Percentiles rank a stretch among this genome's conserved stretches.
Evolutionary conservation across 2,329 filamentous ascomycete species (phyloP).

Genomic region (Exophiala aquamarina): DNA sequence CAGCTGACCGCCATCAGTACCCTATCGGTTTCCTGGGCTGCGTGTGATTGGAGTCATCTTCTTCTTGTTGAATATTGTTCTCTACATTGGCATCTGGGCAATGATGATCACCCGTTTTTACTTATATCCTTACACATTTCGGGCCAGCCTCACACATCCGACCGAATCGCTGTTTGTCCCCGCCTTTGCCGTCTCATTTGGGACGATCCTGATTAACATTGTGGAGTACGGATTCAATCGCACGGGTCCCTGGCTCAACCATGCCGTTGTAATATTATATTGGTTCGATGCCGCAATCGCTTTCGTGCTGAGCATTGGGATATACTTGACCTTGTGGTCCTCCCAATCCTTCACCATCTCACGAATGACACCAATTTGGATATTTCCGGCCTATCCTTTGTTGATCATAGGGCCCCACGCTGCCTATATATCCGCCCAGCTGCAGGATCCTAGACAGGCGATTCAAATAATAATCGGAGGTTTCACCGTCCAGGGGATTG

Average conservation of each 20-base stretch:
- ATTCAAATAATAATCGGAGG: constrained; percentile 61
- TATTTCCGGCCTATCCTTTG: constrained; percentile 81
- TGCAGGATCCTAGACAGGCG: constrained; percentile 40
- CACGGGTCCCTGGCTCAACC: constrained; percentile 61
- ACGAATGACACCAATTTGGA: constrained; percentile 85
- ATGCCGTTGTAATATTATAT: constrained; percentile 65
- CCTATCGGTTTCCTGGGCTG: constrained; percentile 57
- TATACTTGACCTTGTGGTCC: constrained; percentile 73
- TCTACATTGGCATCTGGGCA: constrained; percentile 62
- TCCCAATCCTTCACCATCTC: constrained; percentile 70
- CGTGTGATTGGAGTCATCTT: constrained; percentile 60
- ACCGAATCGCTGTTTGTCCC: constrained; percentile 78
- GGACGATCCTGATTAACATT: constrained; percentile 75
- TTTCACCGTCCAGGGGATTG: constrained; percentile 63
- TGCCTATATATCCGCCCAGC: constrained; percentile 53
- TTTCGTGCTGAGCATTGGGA: constrained; percentile 65
- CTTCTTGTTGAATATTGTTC: constrained; percentile 62
- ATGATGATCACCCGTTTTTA: constrained; percentile 69
- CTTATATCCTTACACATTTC: constrained; percentile 68
- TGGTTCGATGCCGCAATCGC: constrained; percentile 73
- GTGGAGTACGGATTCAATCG: constrained; percentile 71
- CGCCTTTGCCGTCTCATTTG: constrained; percentile 66
- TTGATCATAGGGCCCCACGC: constrained; percentile 75
- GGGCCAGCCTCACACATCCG: constrained; percentile 70
- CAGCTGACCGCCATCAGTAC: constrained; percentile 37